phyloP scores from a whole-genome alignment of 1,284 basidiomycete species.

The Tilletiaria anomala region DNA sequence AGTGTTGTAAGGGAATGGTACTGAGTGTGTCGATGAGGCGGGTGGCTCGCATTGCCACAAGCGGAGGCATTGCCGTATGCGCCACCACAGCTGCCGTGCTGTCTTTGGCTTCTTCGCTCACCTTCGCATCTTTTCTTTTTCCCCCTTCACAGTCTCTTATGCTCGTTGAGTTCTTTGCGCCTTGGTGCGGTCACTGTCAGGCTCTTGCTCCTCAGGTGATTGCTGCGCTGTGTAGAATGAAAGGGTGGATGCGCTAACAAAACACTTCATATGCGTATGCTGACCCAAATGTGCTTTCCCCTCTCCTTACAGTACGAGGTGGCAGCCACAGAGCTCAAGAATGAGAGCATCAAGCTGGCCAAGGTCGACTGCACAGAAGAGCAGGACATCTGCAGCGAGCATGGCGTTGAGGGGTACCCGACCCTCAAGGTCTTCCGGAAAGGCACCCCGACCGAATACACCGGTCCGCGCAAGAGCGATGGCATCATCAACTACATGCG shows the following conservation, averaged over 20 bases:
- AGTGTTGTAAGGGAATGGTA: too few relatives aligned
- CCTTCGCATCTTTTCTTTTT: too few relatives aligned
- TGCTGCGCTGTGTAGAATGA: too few relatives aligned
- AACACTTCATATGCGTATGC: too few relatives aligned
- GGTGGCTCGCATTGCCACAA: too few relatives aligned
- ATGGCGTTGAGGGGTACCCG: conserved; percentile 85
- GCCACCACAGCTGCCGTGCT: not conserved
- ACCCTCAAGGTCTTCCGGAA: conserved; percentile 82
- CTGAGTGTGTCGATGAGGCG: too few relatives aligned
- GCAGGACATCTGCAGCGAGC: conserved; percentile 39
- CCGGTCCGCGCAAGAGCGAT: conserved; percentile 80
- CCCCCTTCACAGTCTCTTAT: conserved; percentile 53
- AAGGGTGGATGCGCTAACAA: too few relatives aligned
- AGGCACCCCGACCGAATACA: conserved; percentile 57
- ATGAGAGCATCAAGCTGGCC: conserved; percentile 73
- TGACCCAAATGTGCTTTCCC: too few relatives aligned
- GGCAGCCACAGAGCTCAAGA: conserved; percentile 78
- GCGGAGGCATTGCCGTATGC: too few relatives aligned
- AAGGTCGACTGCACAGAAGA: conserved; percentile 58
- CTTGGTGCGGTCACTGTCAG: conserved; percentile 67
- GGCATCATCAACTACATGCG: conserved; percentile 93
- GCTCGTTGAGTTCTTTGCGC: conserved; percentile 90
- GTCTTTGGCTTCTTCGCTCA: too few relatives aligned
- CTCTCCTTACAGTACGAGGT: conserved; percentile 65
- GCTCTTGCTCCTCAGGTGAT: conserved; percentile 45